phyloP scores from a whole-genome alignment of 345 rosid genomes.

The Acer yangbiense region DNA sequence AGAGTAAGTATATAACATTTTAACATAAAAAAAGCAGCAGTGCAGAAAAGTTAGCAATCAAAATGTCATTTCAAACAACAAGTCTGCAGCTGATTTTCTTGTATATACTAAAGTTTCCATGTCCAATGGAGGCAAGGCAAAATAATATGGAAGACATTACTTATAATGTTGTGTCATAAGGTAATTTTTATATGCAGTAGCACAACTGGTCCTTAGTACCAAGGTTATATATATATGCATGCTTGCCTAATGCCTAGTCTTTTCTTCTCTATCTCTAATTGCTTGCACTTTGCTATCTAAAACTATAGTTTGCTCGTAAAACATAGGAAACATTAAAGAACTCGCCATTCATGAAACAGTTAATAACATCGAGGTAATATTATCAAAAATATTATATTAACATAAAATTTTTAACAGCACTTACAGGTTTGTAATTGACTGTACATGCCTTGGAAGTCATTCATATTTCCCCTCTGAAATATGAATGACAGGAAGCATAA shows the following conservation, averaged over 20 bases:
- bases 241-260: not conserved
- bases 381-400: not conserved
- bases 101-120: not conserved
- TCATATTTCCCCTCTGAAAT: not conserved
- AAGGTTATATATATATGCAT: too few relatives aligned
- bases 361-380: not conserved
- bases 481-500: not conserved
- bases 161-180: not conserved
- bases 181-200: not conserved
- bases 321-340: not conserved
- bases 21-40: too few relatives aligned
- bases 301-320: not conserved
- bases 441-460: conserved; percentile 8
- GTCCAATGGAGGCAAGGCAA: too few relatives aligned
- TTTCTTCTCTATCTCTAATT: not conserved
- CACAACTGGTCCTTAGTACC: not conserved
- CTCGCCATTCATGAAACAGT: not conserved
- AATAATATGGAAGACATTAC: too few relatives aligned
- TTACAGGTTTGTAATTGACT: not conserved
- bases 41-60: too few relatives aligned
- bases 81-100: not conserved
- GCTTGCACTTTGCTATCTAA: not conserved
- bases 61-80: not conserved
- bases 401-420: not conserved
- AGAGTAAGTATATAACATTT: too few relatives aligned